These are phyloP conservation scores for maize (Zea mays) DNA, from an alignment of 176 grass and related monocot genomes.

Conservation along the genomic window Zm-B73-REFERENCE-NAM-5.0 NC_050098.1:229785501-229786000, in stretches of 20 bases:
- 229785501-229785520: neutral
- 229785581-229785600: neutral
- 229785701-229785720: neutral
- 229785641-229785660: conserved; percentile 35
- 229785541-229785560: conserved; percentile 13
- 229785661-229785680: neutral
- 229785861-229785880: neutral
- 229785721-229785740: neutral
- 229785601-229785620: conserved; percentile 33
- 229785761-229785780: neutral
- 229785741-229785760: neutral
- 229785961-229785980: neutral
- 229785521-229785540: neutral
- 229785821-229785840: neutral
- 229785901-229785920: neutral
- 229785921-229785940: neutral
- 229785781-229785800: conserved; percentile 40
- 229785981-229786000: neutral
- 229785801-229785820: neutral
- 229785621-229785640: conserved; percentile 29
- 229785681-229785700: neutral
- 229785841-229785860: neutral
- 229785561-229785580: neutral
- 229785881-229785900: conserved; percentile 37
- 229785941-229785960: conserved; percentile 28